These are phyloP conservation scores for Apiotrichum brassicae DNA, from an alignment of 1,284 basidiomycete species.

Conservation along the genomic window DNA sequence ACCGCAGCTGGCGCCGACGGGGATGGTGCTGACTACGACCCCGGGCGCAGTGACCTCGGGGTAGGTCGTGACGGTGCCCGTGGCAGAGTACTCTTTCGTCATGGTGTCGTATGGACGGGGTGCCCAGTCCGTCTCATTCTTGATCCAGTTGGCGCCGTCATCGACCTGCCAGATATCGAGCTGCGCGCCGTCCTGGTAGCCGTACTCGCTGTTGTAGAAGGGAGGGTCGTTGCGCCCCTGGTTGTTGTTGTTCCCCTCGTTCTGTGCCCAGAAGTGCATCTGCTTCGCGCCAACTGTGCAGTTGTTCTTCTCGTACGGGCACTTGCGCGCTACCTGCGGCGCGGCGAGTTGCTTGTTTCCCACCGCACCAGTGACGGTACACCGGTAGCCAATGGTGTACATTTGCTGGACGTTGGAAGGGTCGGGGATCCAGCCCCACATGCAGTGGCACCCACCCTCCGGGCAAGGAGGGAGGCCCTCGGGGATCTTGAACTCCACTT, in stretches of 20 bases:
- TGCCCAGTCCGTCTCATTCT: background rate
- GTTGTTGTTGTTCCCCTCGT: conserved; percentile 5
- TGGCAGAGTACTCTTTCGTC: too few relatives aligned
- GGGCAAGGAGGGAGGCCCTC: conserved; percentile 52
- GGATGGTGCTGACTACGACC: too few relatives aligned
- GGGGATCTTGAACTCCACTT: conserved; percentile 60
- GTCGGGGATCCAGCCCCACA: conserved; percentile 57
- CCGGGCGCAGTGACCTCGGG: too few relatives aligned
- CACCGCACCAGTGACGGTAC: conserved; percentile 53
- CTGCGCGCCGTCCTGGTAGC: conserved; percentile 28
- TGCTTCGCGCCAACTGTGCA: conserved; percentile 34
- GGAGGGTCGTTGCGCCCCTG: conserved; percentile 34
- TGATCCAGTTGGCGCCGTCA: background rate
- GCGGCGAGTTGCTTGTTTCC: conserved; percentile 50
- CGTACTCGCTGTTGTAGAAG: conserved; percentile 24
- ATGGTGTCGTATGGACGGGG: too few relatives aligned
- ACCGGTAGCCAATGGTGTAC: conserved; percentile 54
- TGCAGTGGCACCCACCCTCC: too few relatives aligned
- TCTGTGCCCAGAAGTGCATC: conserved; percentile 4
- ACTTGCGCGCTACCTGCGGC: conserved; percentile 41
- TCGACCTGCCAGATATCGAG: conserved; percentile 18
- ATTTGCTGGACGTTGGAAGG: conserved; percentile 54
- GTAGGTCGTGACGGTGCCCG: too few relatives aligned
- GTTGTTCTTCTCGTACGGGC: conserved; percentile 23
- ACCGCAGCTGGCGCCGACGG: too few relatives aligned